These are phyloP conservation scores for Glycine tomentella DNA, from an alignment of 306 rosid genomes.

Conservation along the genomic window DNA sequence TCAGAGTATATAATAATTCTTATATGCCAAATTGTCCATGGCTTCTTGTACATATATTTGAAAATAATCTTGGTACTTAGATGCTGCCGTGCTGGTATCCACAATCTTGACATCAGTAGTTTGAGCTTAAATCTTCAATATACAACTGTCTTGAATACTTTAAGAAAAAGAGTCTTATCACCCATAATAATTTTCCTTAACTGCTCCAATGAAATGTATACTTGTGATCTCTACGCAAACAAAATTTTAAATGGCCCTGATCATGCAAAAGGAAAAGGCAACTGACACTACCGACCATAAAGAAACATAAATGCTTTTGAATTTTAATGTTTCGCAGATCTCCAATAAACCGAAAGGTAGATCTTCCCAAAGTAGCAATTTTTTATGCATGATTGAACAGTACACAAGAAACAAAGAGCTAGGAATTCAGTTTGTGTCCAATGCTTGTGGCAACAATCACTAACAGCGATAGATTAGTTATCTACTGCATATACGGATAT, in stretches of 20 bases:
- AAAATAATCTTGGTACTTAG: background rate
- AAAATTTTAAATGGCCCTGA: background rate
- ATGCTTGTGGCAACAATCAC: background rate
- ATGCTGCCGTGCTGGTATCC: background rate
- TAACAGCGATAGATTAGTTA: conserved; percentile 1
- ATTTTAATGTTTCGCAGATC: conserved; percentile 6
- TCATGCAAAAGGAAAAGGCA: conserved; percentile 2
- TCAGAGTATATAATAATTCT: conserved; percentile 42
- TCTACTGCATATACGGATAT: background rate
- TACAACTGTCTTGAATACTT: background rate
- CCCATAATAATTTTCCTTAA: no score
- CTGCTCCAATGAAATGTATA: background rate
- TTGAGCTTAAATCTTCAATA: background rate
- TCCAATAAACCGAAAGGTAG: background rate
- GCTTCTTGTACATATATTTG: no score
- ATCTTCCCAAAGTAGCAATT: background rate
- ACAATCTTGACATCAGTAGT: background rate
- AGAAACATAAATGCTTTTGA: conserved; percentile 2
- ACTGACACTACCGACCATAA: conserved; percentile 25
- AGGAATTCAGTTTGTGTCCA: conserved; percentile 14
- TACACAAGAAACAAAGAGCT: conserved; percentile 7
- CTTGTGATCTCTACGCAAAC: background rate
- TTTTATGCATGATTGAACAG: conserved; percentile 4
- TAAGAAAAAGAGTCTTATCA: no score
- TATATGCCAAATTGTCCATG: conserved; percentile 27